Evolutionary conservation across 345 rosid genomes (phyloP), one percentile per base, ranked within the genome.

Genomic region (Isatis tinctoria): DNA sequence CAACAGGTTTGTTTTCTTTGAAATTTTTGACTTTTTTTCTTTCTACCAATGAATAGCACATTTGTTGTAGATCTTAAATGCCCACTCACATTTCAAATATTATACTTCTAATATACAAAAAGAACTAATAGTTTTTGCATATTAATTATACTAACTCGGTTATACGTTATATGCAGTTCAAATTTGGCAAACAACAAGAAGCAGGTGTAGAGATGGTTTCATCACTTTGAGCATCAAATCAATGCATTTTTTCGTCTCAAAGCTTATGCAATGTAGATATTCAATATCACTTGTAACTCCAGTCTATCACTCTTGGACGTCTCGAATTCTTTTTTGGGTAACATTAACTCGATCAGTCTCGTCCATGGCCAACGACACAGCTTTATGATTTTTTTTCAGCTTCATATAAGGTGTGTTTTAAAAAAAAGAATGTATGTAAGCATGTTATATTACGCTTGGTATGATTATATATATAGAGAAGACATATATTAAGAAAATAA

Each of bases 301-400:
- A 67, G 10, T 6, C 8, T 18, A 7, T 36, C 66, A 65, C 45
- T 59, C 61, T 3, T 67, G 73, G 73, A 40, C 35, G 40, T 74
- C 47, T 48, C 27, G 61, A 8, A 49, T 67, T 39, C 2, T 74
- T 10, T 74, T 74, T 11, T 74, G 78, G 78, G 73, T 74, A 60
- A 60, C 73, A 67, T 48, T 74, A 30, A 74, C 73, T 47, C 78
- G 73, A 47, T 58, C 67, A 28, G 73, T 66, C 18, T 74, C 78
- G 18, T 74, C 73, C 20, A 74, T 74, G 78, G 43, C 67, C 44
- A 58, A 66, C 4, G 44, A 74, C 67, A 58, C 43, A 27, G 4
- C 12, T 59, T 30, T 56, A 22, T 73, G 65, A 74, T 45, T 33
- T 54, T 41, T 30, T 41, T 64, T 4, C 8, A 37, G 37, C 47